Evolutionary conservation across 1,284 basidiomycete genomes (phyloP), one percentile per base, ranked within the genome.

Genomic region (Apiotrichum porosum): DNA sequence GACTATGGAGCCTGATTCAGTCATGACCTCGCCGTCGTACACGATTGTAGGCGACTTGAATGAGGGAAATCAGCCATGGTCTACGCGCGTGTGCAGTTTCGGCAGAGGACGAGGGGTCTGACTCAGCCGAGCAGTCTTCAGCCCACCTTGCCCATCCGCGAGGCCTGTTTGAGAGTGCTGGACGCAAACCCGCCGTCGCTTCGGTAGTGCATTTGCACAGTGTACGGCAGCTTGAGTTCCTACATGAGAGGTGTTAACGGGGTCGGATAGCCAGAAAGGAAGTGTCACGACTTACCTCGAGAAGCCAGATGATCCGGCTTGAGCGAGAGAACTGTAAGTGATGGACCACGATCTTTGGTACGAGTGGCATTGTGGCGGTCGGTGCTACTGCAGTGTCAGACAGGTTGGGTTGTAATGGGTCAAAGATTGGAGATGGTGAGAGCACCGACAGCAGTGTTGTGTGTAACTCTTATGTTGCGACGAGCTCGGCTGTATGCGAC

Each of bases 1-100:
- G 32, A 65, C 47, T 42, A 71, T 71, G 26, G 50, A 58, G 10
- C 59, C 66, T 3, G 66, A 68, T 43, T 71, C 69, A 30, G 55
- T 56, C 35, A 63, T 33, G 13, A 51, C 41, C 33, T 62, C 43
- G 17, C 56, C 60, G 52, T 69, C 57, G 17, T 68, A 38, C 22
- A 50, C 42, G 14, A 71, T 28, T 0, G 57, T 56, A 4, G 69
- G 69, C 10, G 68, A 61, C 57, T 60, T 37, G 4, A 22, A 24
- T 21, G 9, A 38, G 37, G 19, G 17, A 24, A 34, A 37, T 24
- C 61, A 58, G 21, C 1, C 8, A 12, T 5, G n/a, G 9, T 8
- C 6, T 23, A 28, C 17, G 3, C 5, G 24, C 6, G 30, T 31
- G 14, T 8, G 10, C 18, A 13, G 8, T 13, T 9, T 17, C 9